Base-by-base conservation (phyloP, 2,329 filamentous ascomycete species). In the Alternaria atra region DNA sequence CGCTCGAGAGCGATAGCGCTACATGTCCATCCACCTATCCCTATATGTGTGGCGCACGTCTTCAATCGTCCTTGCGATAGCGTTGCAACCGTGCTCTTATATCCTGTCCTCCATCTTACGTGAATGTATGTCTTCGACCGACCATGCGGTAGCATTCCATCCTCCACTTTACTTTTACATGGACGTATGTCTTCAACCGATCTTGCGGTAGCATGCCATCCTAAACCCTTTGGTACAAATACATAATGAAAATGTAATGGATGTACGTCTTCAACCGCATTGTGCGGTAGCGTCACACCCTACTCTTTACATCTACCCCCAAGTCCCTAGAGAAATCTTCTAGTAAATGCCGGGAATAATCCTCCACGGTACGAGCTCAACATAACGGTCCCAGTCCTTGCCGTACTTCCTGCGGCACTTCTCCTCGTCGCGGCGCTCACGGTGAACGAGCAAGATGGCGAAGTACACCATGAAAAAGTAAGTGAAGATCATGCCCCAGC, bases 391-490 rank as follows among this genome's bases (percentile, higher is more conserved):
- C 94, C 94, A 98, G 75, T 97, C 93, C 69, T 89, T 89, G 27
- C 94, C 94, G 74, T 98, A 98, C 84, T 98, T 98, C 75, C 87
- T 87, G 65, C 86, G 84, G 79, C 94, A 98, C 84, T 97, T 97
- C 77, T 92, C 91, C 69, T 97, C 94, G 69, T 98, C 94, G 54
- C 94, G 86, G 60, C 88, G 83, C 76, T 97, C 93, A 20, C 94
- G 90, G 77, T 97, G 94, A 55, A 97, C 83, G 10, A 98, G 84
- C 64, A 98, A 81, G 12, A 97, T 82, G 4, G 89, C 93, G 81
- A 98, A 97, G 83, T 97, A 98, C 7, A 97, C 73, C 69, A 97
- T 85, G 81, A 96, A 98, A 77, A 97, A 97, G 83, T 97, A 98
- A 0, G 94, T 97, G 68, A 97, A 87, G 46, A 94, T 82, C 80